phyloP scores from a whole-genome alignment of 352 stramenopile species.

The Phytophthora aleatoria region DNA sequence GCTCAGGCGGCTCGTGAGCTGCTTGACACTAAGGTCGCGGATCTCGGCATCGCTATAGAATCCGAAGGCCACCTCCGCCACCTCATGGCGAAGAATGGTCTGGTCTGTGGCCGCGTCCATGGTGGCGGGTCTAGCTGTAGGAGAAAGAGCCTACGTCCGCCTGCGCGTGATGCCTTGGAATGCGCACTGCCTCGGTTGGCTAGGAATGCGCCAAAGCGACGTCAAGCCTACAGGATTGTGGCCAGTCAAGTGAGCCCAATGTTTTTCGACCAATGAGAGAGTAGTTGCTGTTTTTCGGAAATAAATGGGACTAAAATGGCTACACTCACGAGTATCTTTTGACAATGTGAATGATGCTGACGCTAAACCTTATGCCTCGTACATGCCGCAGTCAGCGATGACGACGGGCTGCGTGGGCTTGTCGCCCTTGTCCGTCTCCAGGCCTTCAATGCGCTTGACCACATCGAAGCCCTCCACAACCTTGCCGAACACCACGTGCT shows the following conservation, averaged over 20 bases:
- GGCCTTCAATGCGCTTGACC: constrained; percentile 92
- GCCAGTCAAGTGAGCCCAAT: constrained; percentile 33
- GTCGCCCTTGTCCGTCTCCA: constrained; percentile 90
- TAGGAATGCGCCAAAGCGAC: constrained; percentile 38
- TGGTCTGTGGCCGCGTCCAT: constrained; percentile 91
- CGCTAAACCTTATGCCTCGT: constrained; percentile 40
- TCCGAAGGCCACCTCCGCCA: constrained; percentile 92
- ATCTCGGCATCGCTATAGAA: constrained; percentile 99
- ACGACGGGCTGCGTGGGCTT: constrained; percentile 92
- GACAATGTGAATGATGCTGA: neutral
- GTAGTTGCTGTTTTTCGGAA: constrained; percentile 4
- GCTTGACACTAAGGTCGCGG: constrained; percentile 94
- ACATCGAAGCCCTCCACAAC: constrained; percentile 92
- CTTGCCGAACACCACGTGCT: constrained; percentile 98
- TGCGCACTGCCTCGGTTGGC: constrained; percentile 23
- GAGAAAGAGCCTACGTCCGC: neutral
- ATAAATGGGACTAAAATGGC: constrained; percentile 19
- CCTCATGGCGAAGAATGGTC: constrained; percentile 91
- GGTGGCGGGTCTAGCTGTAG: constrained; percentile 8
- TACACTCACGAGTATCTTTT: constrained; percentile 22
- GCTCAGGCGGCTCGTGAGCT: constrained; percentile 95
- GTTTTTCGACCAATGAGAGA: constrained; percentile 44
- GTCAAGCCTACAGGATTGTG: constrained; percentile 25
- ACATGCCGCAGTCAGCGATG: constrained; percentile 96
- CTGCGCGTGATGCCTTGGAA: constrained; percentile 17